These are phyloP conservation scores for Hypocrella siamensis DNA, from an alignment of 2,329 filamentous ascomycete genomes.

Conservation along the genomic window DNA sequence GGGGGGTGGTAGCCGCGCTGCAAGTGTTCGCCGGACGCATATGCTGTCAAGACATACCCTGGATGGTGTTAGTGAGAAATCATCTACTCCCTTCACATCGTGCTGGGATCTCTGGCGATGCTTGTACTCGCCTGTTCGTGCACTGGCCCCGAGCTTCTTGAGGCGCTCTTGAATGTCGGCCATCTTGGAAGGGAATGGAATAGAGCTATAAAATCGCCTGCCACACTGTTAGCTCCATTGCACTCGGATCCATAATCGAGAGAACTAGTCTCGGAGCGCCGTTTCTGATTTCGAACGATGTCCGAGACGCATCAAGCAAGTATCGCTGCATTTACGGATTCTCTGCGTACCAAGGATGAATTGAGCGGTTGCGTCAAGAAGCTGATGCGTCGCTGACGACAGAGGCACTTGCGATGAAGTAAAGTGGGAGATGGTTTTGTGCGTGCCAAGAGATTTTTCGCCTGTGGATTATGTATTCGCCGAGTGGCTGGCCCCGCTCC, in stretches of 20 bases:
- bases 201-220: constrained; percentile 5
- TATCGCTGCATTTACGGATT: no score
- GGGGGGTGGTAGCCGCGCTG: no score
- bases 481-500: constrained; percentile 10
- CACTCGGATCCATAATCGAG: not conserved
- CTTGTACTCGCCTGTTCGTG: constrained; percentile 57
- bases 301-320: no score
- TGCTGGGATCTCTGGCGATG: no score
- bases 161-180: constrained; percentile 42
- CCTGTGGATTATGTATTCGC: constrained; percentile 22
- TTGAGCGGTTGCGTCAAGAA: constrained; percentile 16
- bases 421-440: constrained; percentile 25
- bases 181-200: constrained; percentile 26
- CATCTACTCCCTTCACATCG: not conserved
- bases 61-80: constrained; percentile 1
- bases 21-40: not conserved
- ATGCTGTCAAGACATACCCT: constrained; percentile 19
- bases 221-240: constrained; percentile 5
- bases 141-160: constrained; percentile 38
- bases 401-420: constrained; percentile 17
- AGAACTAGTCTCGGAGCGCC: not conserved
- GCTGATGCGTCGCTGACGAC: constrained; percentile 19
- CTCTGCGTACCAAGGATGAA: constrained; percentile 17
- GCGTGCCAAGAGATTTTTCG: constrained; percentile 30
- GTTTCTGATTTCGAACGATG: no score